A percentile compares a stretch with the other conserved stretches of the same genome.
Evolutionary conservation across 768 basidiomycete species (phyloP).

Genomic region (Cystofilobasidium capitatum): DNA sequence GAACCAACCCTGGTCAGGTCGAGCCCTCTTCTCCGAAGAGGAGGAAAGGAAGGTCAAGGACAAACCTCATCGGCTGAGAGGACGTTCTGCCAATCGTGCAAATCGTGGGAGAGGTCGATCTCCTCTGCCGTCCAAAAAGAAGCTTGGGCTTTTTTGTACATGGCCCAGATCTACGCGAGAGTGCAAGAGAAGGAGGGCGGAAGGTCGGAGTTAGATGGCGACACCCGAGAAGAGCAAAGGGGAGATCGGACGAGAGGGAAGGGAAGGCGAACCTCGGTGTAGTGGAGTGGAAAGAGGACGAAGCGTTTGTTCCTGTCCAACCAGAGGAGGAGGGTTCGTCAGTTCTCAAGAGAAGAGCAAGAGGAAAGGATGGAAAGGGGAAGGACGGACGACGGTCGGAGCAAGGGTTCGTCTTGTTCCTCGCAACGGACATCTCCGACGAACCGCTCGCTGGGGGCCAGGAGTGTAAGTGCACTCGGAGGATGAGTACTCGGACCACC

Average conservation of each 20-base stretch:
- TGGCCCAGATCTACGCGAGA: slow-evolving; percentile 70
- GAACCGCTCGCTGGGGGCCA: slow-evolving; percentile 46
- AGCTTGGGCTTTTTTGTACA: slow-evolving; percentile 91
- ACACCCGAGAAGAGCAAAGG: background rate
- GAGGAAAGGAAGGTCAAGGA: too few relatives aligned
- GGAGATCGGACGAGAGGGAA: background rate
- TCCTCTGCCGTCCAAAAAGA: slow-evolving; percentile 87
- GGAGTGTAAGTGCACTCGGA: too few relatives aligned
- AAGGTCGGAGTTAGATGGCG: background rate
- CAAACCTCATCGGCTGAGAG: slow-evolving; percentile 59
- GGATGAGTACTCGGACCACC: too few relatives aligned
- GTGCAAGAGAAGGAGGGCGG: background rate
- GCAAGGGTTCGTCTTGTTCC: slow-evolving; percentile 41
- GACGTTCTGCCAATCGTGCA: slow-evolving; percentile 71
- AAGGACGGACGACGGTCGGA: slow-evolving; percentile 52
- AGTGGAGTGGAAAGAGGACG: slow-evolving; percentile 87
- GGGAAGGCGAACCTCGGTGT: slow-evolving; percentile 58
- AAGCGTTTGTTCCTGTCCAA: slow-evolving; percentile 62
- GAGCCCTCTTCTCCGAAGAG: too few relatives aligned
- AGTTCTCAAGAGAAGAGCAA: slow-evolving; percentile 43
- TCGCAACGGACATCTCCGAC: slow-evolving; percentile 57
- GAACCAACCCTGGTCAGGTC: too few relatives aligned
- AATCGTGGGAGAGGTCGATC: slow-evolving; percentile 67
- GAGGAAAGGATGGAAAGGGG: background rate
- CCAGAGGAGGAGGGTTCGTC: background rate